These are phyloP conservation scores for Bocquillonia castaneifolia DNA, from an alignment of 441 rosid genomes.

Conservation along the genomic window DNA sequence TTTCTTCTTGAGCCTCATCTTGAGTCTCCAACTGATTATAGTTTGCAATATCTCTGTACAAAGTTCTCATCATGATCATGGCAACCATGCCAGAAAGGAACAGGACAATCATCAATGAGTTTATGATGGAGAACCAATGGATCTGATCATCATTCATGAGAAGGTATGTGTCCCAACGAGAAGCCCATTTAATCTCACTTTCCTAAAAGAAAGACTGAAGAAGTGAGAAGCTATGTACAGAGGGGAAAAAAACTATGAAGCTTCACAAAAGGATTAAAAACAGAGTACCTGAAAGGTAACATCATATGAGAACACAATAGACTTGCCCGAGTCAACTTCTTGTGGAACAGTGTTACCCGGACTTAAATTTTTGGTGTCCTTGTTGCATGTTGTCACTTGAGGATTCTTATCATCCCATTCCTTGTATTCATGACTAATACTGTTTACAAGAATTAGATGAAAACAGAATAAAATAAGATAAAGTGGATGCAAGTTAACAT, in stretches of 20 bases:
- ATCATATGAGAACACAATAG: constrained; percentile 83
- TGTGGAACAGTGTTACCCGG: constrained; percentile 81
- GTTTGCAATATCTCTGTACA: constrained; percentile 84
- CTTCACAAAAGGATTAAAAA: neutral
- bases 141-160: constrained; percentile 97
- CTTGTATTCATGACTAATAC: constrained; percentile 87
- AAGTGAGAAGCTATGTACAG: constrained; percentile 8
- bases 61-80: constrained; percentile 96
- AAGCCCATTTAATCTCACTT: constrained; percentile 96
- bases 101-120: constrained; percentile 89
- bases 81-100: constrained; percentile 98
- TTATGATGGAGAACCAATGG: constrained; percentile 95
- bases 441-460: constrained; percentile 29
- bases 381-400: constrained; percentile 79
- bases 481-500: neutral
- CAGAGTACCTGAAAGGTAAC: constrained; percentile 65
- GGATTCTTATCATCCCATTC: constrained; percentile 81
- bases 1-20: constrained; percentile 95
- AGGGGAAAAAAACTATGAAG: constrained; percentile 4
- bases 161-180: constrained; percentile 96
- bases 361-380: constrained; percentile 69
- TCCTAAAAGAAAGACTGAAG: constrained; percentile 36
- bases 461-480: constrained; percentile 1
- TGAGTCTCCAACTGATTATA: constrained; percentile 91
- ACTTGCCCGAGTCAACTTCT: constrained; percentile 70